These are phyloP conservation scores for Sarcocystis neurona DNA, from an alignment of 169 alveolate species.

Conservation along the genomic window DNA sequence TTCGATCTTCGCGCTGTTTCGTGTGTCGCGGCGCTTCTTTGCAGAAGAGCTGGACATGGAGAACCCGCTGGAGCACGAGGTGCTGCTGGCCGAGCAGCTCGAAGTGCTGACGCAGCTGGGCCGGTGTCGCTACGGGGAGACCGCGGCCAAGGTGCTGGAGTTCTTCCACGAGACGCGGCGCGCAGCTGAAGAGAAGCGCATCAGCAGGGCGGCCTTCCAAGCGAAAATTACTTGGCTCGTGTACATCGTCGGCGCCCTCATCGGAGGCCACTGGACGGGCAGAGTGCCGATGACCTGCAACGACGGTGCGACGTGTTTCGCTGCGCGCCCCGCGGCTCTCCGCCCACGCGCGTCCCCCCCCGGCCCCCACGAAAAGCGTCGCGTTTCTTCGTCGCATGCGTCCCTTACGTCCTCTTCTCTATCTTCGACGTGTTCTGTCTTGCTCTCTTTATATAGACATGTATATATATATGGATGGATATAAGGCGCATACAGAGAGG, in stretches of 20 bases:
- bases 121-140: slow-evolving; percentile 72
- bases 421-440: too few relatives aligned
- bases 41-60: slow-evolving; percentile 64
- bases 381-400: background rate
- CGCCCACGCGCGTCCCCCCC: too few relatives aligned
- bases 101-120: slow-evolving; percentile 80
- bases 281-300: slow-evolving; percentile 54
- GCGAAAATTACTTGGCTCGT: slow-evolving; percentile 78
- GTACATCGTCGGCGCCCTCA: slow-evolving; percentile 75
- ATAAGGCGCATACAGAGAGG: too few relatives aligned
- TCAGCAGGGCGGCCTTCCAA: slow-evolving; percentile 70
- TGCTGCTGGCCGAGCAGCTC: slow-evolving; percentile 79
- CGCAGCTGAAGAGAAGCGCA: slow-evolving; percentile 67
- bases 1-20: too few relatives aligned
- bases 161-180: slow-evolving; percentile 66
- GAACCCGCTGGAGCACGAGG: slow-evolving; percentile 76
- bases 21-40: too few relatives aligned
- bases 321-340: too few relatives aligned
- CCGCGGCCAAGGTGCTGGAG: slow-evolving; percentile 65
- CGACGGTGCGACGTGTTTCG: background rate
- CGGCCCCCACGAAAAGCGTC: background rate
- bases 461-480: too few relatives aligned
- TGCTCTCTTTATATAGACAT: too few relatives aligned
- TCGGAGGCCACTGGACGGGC: slow-evolving; percentile 69
- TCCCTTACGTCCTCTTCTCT: background rate